Conservation (phyloP, 371 early-diverging fungal genomes). For the Lichtheimia ornata region DNA sequence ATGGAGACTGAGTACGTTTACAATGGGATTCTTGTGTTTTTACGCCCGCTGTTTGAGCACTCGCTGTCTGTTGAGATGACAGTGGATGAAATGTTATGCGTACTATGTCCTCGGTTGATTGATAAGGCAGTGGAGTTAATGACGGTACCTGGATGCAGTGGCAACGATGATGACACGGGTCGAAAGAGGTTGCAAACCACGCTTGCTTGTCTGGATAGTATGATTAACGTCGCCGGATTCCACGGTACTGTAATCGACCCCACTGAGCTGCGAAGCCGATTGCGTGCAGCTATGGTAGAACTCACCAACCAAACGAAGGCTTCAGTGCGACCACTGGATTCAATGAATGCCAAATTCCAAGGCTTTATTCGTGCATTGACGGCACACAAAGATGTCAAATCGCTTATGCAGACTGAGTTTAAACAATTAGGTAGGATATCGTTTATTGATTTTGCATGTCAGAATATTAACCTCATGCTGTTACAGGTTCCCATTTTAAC, state of each 20-base stretch:
- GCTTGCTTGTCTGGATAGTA: conserved; percentile 37
- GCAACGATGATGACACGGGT: neutral
- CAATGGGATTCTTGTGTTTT: conserved; percentile 30
- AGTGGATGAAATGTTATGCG: conserved; percentile 16
- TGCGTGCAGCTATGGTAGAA: conserved; percentile 20
- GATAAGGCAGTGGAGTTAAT: conserved; percentile 24
- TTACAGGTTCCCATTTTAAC: conserved; percentile 32
- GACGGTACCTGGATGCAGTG: conserved; percentile 10
- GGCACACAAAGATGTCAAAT: conserved; percentile 21
- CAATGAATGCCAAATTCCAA: conserved; percentile 34
- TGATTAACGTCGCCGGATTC: conserved; percentile 43
- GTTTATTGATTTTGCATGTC: neutral
- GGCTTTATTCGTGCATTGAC: conserved; percentile 23
- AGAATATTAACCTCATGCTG: neutral
- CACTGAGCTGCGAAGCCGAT: conserved; percentile 10
- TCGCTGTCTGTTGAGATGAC: conserved; percentile 29
- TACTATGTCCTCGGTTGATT: conserved; percentile 22
- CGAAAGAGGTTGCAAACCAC: conserved; percentile 10
- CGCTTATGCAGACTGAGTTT: conserved; percentile 31
- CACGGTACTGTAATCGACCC: conserved; percentile 22
- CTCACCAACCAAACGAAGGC: conserved; percentile 5
- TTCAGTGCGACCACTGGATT: conserved; percentile 15
- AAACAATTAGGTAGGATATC: conserved; percentile 28
- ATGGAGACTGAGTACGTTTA: conserved; percentile 18
- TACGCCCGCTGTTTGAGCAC: conserved; percentile 33